Percentiles rank a stretch among this genome's conserved stretches.
Evolutionary conservation across 2,329 filamentous ascomycete species (phyloP).

Genomic region (Tricladium varicosporioides): DNA sequence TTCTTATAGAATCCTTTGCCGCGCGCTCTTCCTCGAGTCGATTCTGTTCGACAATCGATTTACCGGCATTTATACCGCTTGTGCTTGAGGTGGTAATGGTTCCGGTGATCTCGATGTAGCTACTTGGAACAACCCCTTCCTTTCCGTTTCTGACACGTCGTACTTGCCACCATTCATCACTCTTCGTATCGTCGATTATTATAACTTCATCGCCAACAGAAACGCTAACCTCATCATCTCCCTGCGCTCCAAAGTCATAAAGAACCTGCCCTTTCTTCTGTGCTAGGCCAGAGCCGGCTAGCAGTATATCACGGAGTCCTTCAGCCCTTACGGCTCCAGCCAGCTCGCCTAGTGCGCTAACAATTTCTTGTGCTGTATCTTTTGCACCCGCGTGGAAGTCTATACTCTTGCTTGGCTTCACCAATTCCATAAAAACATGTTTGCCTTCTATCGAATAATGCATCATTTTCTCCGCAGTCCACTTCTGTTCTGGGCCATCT

Average conservation of each 20-base stretch:
- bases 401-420: constrained; percentile 87
- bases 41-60: constrained; percentile 74
- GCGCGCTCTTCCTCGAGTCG: constrained; percentile 78
- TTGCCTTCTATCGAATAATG: constrained; percentile 98
- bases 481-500: constrained; percentile 85
- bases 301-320: constrained; percentile 79
- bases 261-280: constrained; percentile 83
- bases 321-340: constrained; percentile 83
- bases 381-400: constrained; percentile 98
- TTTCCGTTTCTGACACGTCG: constrained; percentile 85
- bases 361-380: constrained; percentile 93
- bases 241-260: constrained; percentile 96
- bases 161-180: constrained; percentile 98
- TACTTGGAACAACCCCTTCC: constrained; percentile 94
- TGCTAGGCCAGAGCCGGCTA: constrained; percentile 67
- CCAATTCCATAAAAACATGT: constrained; percentile 92
- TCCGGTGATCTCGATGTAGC: constrained; percentile 88
- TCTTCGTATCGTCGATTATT: constrained; percentile 84
- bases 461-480: constrained; percentile 92
- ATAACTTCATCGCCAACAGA: constrained; percentile 86
- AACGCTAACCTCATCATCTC: constrained; percentile 94
- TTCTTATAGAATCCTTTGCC: constrained; percentile 74
- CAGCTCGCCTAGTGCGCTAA: constrained; percentile 81
- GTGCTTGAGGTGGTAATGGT: constrained; percentile 50
- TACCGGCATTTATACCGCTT: constrained; percentile 56